Base-by-base conservation (phyloP, 1,284 basidiomycete species). In the Ustilago sp. region DNA sequence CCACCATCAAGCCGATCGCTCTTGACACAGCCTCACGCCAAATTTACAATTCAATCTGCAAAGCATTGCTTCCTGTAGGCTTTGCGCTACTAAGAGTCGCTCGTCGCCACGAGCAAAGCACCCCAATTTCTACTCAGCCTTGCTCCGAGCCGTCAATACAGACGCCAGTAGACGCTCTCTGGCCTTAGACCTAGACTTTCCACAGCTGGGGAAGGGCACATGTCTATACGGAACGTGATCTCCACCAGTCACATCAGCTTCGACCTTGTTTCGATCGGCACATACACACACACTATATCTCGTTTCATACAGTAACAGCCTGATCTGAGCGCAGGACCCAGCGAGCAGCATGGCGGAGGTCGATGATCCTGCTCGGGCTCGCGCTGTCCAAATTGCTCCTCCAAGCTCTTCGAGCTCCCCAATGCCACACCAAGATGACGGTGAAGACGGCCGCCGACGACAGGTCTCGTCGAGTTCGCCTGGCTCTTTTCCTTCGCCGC, bases 111-210 rank as follows among this genome's bases (percentile, higher is more conserved):
- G 15, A 19, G 1, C 43, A 45, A 4, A 45, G 17, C 43, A 7
- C 43, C 4, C 13, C 8, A 8, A 8, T 45, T 45, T 6, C n/a
- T 19, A 19, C n/a, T 45, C 43, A 17, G 39, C 15, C 8, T 41
- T 19, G 23, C 8, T n/a, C 48, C 31, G 19, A 31, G 48, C 32
- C 48, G 48, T 51, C 31, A 28, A n/a, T 51, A 8, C 28, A 53
- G 32, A 53, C 52, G 38, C 53, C 4, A 31, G 23, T 73, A 68
- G 61, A 67, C 70, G 65, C 38, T 31, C 11, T 31, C 19, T 32
- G 56, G 50, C 50, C 61, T 38, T 73, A 67, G 61, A 73, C 41
- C 65, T 73, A 73, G 70, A 73, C 19, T n/a, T 63, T 17, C 31
- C 48, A 57, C 23, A 51, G 43, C 48, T 57, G 61, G 60, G 53